phyloP scores from a whole-genome alignment of 352 stramenopile species.

The Phytophthora idaei region DNA sequence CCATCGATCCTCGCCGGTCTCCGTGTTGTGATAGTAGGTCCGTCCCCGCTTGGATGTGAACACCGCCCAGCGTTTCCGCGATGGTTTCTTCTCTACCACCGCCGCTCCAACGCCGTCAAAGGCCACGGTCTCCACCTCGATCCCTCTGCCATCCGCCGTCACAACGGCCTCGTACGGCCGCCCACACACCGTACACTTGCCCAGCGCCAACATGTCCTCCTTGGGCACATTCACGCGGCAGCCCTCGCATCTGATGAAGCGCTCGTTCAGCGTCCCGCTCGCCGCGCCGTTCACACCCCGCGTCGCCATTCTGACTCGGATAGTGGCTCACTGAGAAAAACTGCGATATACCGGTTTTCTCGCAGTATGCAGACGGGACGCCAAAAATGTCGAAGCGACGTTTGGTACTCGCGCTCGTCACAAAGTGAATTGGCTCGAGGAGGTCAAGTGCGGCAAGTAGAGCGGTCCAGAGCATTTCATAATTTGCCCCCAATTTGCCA shows the following conservation, averaged over 20 bases:
- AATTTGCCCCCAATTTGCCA: conserved; percentile 4
- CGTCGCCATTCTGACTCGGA: conserved; percentile 38
- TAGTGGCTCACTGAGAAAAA: conserved; percentile 16
- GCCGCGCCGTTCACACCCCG: conserved; percentile 60
- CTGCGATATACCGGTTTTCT: conserved; percentile 18
- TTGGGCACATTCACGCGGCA: conserved; percentile 84
- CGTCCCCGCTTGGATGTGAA: conserved; percentile 65
- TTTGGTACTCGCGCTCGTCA: conserved; percentile 14
- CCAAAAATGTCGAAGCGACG: conserved; percentile 14
- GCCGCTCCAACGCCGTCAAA: conserved; percentile 27
- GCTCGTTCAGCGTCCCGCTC: conserved; percentile 66
- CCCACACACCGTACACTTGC: conserved; percentile 65
- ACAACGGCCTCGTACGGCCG: conserved; percentile 45
- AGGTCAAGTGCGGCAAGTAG: not conserved
- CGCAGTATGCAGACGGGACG: conserved; percentile 18
- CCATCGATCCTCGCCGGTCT: conserved; percentile 83
- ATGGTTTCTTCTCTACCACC: conserved; percentile 26
- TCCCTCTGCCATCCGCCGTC: conserved; percentile 28
- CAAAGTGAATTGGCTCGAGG: conserved; percentile 11
- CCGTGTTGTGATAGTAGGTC: conserved; percentile 87
- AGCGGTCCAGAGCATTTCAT: not conserved
- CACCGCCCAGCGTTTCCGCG: conserved; percentile 64
- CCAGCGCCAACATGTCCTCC: conserved; percentile 70
- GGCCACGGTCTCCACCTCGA: conserved; percentile 45
- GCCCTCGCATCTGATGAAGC: conserved; percentile 79